Base-by-base conservation (phyloP, 257 asterid species). In the Nicotiana noctiflora region DNA sequence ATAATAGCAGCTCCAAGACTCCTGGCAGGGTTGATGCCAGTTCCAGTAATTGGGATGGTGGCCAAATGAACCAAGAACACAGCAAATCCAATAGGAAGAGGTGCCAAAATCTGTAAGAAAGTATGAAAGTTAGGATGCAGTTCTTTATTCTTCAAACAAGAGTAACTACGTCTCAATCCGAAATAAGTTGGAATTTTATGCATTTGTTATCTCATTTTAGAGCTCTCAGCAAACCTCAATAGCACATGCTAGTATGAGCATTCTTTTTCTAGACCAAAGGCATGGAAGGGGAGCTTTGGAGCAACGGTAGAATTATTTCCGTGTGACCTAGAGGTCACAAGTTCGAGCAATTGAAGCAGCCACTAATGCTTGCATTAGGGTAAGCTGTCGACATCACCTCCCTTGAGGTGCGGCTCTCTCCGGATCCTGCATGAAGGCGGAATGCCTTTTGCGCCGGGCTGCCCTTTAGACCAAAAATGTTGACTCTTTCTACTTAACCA, bases 1-100 rank as follows among this genome's bases (percentile, higher is more conserved):
- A 88, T 88, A 81, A 88, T 86, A 72, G 91, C 89, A 57, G 91
- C 91, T 78, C 91, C 91, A 15, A 88, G 91, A 72, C 91, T 88
- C 82, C 91, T 66, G 8, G 91, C 91, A 1, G 91, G 91, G 88
- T 88, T 88, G 75, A 88, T 88, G 52, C 91, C 87, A 6, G 91
- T 88, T 53, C 91, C 91, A 3, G 91, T 88, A 83, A 88, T 86
- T 57, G 91, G 91, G 80, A 88, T 88, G 79, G 91, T 88, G 11
- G 91, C 91, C 84, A 88, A 81, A 52, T 88, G 91, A 75, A 88
- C 91, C 86, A 88, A 84, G 80, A 88, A 88, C 29, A 88, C 91
- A 0, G 91, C 91, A 12, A 88, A 88, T 66, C 91, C 91, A 32
- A 88, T 88, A 12, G 91, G 91, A 53, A 88, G 91, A 49, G 91